phyloP scores from a whole-genome alignment of 1,284 basidiomycete genomes.

The Ceratobasidium theobromae region DNA sequence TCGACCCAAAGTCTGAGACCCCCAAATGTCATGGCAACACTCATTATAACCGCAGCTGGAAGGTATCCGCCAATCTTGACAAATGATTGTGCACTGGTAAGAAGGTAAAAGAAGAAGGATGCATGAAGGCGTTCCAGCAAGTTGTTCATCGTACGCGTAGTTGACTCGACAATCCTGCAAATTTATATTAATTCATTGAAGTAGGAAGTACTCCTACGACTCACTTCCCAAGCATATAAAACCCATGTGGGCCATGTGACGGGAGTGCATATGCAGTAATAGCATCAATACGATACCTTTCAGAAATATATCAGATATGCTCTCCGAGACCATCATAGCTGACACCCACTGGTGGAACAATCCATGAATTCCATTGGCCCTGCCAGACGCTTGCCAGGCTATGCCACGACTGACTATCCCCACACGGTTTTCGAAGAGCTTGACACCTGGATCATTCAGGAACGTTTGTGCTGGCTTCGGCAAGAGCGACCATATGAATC shows the following conservation, averaged over 20 bases:
- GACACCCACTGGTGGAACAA: constrained; percentile 66
- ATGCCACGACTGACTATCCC: constrained; percentile 67
- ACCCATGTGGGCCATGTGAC: constrained; percentile 90
- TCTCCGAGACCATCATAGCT: background rate
- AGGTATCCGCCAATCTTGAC: constrained; percentile 88
- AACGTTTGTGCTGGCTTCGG: constrained; percentile 34
- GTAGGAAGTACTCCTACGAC: constrained; percentile 35
- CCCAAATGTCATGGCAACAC: constrained; percentile 77
- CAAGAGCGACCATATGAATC: constrained; percentile 38
- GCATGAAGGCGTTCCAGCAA: constrained; percentile 91
- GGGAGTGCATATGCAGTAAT: constrained; percentile 88
- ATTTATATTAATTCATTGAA: background rate
- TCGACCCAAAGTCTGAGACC: constrained; percentile 74
- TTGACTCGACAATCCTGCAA: constrained; percentile 75
- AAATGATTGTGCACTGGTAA: constrained; percentile 74
- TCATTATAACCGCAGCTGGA: constrained; percentile 79
- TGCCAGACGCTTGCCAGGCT: constrained; percentile 66
- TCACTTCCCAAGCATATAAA: constrained; percentile 85
- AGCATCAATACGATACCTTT: constrained; percentile 90
- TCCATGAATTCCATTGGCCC: constrained; percentile 75
- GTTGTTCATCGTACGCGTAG: constrained; percentile 86
- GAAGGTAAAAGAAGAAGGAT: constrained; percentile 92
- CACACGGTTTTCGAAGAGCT: constrained; percentile 58
- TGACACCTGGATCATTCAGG: constrained; percentile 40
- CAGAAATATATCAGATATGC: background rate